phyloP scores from a whole-genome alignment of 495 filamentous ascomycete species.

The Hypoxylon fragiforme region DNA sequence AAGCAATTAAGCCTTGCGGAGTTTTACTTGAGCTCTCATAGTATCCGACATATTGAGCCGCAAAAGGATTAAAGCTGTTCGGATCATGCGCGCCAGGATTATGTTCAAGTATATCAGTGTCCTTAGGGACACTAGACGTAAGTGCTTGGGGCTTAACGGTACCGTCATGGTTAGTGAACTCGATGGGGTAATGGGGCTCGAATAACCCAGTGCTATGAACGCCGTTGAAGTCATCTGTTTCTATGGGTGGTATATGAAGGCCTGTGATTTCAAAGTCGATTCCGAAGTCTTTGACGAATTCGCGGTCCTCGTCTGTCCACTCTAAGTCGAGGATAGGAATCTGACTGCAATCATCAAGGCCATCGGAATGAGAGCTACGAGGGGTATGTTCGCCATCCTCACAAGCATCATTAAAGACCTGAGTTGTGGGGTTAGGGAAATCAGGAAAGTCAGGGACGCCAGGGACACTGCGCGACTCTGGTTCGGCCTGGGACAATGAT shows the following conservation, averaged over 20 bases:
- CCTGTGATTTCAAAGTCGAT: too few relatives aligned
- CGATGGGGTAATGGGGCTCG: not conserved
- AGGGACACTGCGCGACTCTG: not conserved
- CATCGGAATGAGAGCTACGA: not conserved
- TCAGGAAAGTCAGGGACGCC: too few relatives aligned
- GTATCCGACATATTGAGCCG: not conserved
- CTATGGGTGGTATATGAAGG: too few relatives aligned
- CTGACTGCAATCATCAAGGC: not conserved
- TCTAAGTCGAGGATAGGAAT: not conserved
- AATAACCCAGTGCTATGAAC: not conserved
- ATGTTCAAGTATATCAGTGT: not conserved
- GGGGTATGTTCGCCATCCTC: conserved; percentile 9
- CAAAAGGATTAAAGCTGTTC: not conserved
- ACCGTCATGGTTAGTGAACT: not conserved
- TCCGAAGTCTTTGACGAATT: too few relatives aligned
- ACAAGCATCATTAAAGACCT: not conserved
- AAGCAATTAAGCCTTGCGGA: not conserved
- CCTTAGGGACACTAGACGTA: not conserved
- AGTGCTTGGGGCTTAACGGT: not conserved
- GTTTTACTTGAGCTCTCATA: not conserved
- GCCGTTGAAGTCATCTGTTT: too few relatives aligned
- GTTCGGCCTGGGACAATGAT: not conserved
- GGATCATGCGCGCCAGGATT: not conserved
- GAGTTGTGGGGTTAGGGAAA: too few relatives aligned
- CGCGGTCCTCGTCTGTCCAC: too few relatives aligned